Percentiles rank a stretch among this genome's conserved stretches.
Evolutionary conservation across 1,139 yeast species (phyloP).

Genomic region (Geotrichum reessii): DNA sequence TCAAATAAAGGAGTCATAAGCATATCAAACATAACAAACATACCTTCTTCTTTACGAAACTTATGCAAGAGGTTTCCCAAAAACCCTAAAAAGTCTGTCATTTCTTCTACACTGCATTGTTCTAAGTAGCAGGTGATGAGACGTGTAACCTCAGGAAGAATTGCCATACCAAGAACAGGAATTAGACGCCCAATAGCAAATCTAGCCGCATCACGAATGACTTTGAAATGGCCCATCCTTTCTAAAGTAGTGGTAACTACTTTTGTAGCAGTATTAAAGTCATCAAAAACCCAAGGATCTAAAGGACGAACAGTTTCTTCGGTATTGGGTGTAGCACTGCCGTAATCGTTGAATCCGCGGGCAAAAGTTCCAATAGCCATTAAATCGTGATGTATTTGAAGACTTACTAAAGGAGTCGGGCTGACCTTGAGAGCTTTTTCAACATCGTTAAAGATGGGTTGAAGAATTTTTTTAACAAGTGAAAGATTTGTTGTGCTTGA

Average conservation of each 20-base stretch:
- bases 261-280: slow-evolving; percentile 68
- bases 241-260: slow-evolving; percentile 82
- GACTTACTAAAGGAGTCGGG: slow-evolving; percentile 43
- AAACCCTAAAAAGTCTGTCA: slow-evolving; percentile 77
- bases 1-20: slow-evolving; percentile 67
- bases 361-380: slow-evolving; percentile 89
- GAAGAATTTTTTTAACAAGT: slow-evolving; percentile 47
- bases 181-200: slow-evolving; percentile 83
- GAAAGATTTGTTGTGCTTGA: slow-evolving; percentile 29
- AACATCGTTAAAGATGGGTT: slow-evolving; percentile 71
- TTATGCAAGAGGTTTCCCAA: slow-evolving; percentile 82
- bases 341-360: slow-evolving; percentile 60
- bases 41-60: slow-evolving; percentile 58
- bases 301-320: slow-evolving; percentile 16
- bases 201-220: slow-evolving; percentile 78
- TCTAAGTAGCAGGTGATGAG: slow-evolving; percentile 69
- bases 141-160: slow-evolving; percentile 59
- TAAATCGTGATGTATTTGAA: slow-evolving; percentile 80
- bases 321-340: slow-evolving; percentile 16
- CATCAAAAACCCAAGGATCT: slow-evolving; percentile 39
- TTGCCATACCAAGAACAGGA: slow-evolving; percentile 57
- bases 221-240: slow-evolving; percentile 58
- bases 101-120: slow-evolving; percentile 57
- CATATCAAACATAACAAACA: slow-evolving; percentile 69
- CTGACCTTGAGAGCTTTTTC: slow-evolving; percentile 47